phyloP scores from a whole-genome alignment of 805 yeast genomes.

The Torulaspora quercuum region DNA sequence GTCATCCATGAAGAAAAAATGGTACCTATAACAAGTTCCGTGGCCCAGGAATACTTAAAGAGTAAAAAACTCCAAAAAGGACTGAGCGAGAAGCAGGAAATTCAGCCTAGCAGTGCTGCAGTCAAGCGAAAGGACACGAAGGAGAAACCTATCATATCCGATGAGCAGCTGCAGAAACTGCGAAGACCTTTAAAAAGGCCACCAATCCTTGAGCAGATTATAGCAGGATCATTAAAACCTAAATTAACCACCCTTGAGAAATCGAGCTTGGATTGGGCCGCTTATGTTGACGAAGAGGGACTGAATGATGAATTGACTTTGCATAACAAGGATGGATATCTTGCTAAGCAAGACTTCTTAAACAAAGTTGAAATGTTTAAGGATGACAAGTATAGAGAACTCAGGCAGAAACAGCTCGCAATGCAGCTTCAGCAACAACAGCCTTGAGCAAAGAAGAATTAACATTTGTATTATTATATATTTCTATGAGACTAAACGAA shows the following conservation, averaged over 20 bases:
- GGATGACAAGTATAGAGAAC: constrained; percentile 40
- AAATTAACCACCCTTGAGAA: constrained; percentile 90
- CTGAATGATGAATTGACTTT: constrained; percentile 76
- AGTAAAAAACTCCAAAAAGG: constrained; percentile 43
- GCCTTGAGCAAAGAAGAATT: constrained; percentile 2
- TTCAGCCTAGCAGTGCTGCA: too few relatives aligned
- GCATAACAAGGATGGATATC: constrained; percentile 84
- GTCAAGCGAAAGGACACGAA: too few relatives aligned
- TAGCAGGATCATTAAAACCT: constrained; percentile 62
- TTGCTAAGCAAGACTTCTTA: constrained; percentile 88
- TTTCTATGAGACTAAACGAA: neutral
- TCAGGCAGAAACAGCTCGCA: constrained; percentile 37
- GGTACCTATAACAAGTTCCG: constrained; percentile 77
- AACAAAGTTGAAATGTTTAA: constrained; percentile 57
- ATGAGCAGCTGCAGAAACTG: constrained; percentile 33
- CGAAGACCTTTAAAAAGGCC: constrained; percentile 66
- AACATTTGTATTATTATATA: too few relatives aligned
- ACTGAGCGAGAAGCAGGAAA: constrained; percentile 6
- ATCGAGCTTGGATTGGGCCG: constrained; percentile 91
- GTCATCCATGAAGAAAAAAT: constrained; percentile 69
- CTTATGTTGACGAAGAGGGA: constrained; percentile 83
- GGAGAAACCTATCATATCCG: too few relatives aligned
- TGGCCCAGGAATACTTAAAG: constrained; percentile 75
- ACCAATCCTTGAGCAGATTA: constrained; percentile 71
- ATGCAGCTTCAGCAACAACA: constrained; percentile 25